Conservation (phyloP, 2,329 filamentous ascomycete species). For the Fusarium mundagurra region DNA sequence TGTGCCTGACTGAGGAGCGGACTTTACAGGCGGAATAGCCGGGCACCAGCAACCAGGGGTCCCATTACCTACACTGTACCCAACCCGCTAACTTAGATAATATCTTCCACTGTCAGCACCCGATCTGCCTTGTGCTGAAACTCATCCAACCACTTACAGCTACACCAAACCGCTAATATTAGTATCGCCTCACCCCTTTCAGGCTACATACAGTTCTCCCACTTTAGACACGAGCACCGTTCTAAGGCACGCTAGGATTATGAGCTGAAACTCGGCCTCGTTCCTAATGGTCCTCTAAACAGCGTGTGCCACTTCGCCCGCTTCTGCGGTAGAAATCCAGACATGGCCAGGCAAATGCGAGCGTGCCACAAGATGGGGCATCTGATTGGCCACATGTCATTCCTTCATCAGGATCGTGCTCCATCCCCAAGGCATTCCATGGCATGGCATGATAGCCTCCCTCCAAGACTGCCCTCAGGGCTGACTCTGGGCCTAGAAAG, state of each 20-base stretch:
- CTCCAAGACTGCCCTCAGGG: constrained; percentile 15
- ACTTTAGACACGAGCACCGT: constrained; percentile 11
- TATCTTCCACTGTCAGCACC: neutral
- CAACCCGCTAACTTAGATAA: neutral
- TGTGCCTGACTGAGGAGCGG: neutral
- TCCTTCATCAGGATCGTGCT: constrained; percentile 10
- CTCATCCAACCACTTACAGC: neutral
- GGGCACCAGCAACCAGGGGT: neutral
- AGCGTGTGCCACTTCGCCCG: constrained; percentile 30
- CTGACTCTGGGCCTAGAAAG: constrained; percentile 22
- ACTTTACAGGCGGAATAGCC: neutral
- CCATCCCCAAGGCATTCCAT: constrained; percentile 34
- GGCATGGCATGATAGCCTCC: constrained; percentile 7
- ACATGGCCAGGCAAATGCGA: constrained; percentile 29
- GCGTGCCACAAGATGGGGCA: constrained; percentile 32
- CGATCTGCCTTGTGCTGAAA: neutral
- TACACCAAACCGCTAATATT: neutral
- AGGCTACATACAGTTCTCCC: constrained; percentile 12
- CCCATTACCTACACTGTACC: neutral
- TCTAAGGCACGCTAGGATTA: constrained; percentile 19
- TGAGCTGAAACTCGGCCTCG: constrained; percentile 31
- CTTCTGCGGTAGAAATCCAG: constrained; percentile 28
- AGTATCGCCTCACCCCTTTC: neutral
- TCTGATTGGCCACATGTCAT: constrained; percentile 29
- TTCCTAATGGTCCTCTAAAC: constrained; percentile 15